A percentile compares a stretch with the other conserved stretches of the same genome.
These are phyloP conservation scores for Leishmania major DNA, from an alignment of 208 protist genomes.

Conservation along the genomic window DNA sequence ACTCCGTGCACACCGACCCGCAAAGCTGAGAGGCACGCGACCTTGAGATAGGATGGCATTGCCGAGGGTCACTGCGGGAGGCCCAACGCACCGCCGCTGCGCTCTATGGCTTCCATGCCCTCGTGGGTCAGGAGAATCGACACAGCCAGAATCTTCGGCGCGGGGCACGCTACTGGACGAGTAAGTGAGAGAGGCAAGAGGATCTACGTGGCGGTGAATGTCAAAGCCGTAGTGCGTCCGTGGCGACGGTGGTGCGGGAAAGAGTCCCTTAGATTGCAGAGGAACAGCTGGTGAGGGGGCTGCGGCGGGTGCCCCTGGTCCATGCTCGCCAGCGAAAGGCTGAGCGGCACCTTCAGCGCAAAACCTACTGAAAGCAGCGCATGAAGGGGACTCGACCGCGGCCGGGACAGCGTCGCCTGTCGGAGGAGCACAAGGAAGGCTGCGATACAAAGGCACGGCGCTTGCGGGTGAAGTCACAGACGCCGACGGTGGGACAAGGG, in stretches of 20 bases:
- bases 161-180: background rate
- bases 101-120: background rate
- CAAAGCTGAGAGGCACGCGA: conserved; percentile 14
- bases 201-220: conserved; percentile 18
- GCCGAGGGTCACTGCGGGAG: background rate
- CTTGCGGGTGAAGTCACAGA: background rate
- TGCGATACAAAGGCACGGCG: background rate
- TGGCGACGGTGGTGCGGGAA: conserved; percentile 1
- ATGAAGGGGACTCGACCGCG: background rate
- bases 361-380: background rate
- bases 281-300: background rate
- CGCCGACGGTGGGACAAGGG: background rate
- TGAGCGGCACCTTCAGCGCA: background rate
- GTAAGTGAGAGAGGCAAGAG: background rate
- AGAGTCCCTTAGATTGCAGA: background rate
- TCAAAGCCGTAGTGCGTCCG: conserved; percentile 13
- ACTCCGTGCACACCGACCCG: background rate
- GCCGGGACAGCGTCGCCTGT: background rate
- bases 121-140: background rate
- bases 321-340: background rate
- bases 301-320: background rate
- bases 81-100: background rate
- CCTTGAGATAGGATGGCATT: conserved; percentile 1
- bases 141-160: background rate
- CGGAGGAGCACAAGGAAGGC: background rate